Base-by-base conservation (phyloP, 2,329 filamentous ascomycete genomes). In the Exophiala xenobiotica region DNA sequence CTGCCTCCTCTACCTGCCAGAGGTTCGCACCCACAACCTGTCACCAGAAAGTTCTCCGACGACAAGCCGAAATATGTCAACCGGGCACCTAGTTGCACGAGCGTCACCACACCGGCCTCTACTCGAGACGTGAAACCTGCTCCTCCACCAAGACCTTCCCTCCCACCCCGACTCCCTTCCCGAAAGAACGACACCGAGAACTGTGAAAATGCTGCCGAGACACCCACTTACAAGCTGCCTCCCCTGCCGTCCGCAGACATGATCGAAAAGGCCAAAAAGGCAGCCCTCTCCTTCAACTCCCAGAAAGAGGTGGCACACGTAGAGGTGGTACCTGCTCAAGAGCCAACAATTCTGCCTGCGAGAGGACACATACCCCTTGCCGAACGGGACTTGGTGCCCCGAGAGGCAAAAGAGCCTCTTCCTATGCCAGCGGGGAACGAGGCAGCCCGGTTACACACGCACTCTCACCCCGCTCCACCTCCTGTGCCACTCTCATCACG, bases 1-100 rank as follows among this genome's bases (percentile, higher is more conserved):
- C 66, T 83, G 7, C 81, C 81, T 45, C 70, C 75, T 23, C 67
- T 83, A 27, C 80, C 79, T 42, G 73, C 77, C 1, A 80, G 76
- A 60, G 66, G 69, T 46, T 65, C 23, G 45, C 53, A 44, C 40
- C 48, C 37, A 14, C 48, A 37, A 27, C 47, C 46, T 19, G 33
- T 19, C 37, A 54, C 33, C 48, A 57, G 35, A 62, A 67, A 65
- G n/a, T 63, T 68, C n/a, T 57, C 59, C 12, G 51, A 57, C 9
- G 61, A 61, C 22, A 69, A 71, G 42, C 67, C 74, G 31, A 65
- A 66, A 40, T 70, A 73, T 40, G 65, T 64, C 47, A 64, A 63
- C 49, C 67, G 67, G 42, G 63, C 67, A 23, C 66, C 69, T 3
- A 56, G 71, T 22, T 67, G 64, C 26, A 64, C 68, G 8, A 49